Base-by-base conservation (phyloP, 2,329 filamentous ascomycete genomes). In the Penicillium sp. region DNA sequence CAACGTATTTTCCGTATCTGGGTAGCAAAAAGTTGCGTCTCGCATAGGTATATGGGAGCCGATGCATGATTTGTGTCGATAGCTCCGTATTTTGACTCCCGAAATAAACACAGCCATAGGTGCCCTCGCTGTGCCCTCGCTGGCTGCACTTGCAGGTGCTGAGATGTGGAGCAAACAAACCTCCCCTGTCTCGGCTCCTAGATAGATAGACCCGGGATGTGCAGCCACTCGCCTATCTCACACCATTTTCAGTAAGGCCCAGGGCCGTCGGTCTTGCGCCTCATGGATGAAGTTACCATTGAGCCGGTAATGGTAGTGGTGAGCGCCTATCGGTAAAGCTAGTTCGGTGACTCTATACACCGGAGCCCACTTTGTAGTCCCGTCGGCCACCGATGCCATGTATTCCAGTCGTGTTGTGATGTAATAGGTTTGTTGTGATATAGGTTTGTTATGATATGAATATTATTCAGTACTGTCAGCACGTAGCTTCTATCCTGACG, bases 61-160 rank as follows among this genome's bases (percentile, higher is more conserved):
- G 35, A 37, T 16, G 11, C 35, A 9, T 16, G 16, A 37, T 14
- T 37, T 10, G 35, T 16, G 16, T 37, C 35, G 35, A 13, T 37
- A 37, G 35, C 5, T 37, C 27, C 27, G 27, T 31, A 31, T 31
- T 31, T 6, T 31, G 2, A 31, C 27, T 31, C 9, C 9, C 27
- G 10, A 31, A 31, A 31, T 31, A 31, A 31, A 10, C 27, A 11
- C 47, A 13, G n/a, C n/a, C 47, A 37, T 50, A n/a, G n/a, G n/a
- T n/a, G 33, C 33, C 19, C 47, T 50, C n/a, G 47, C 33, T 50
- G 16, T n/a, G 33, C 33, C 19, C 47, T 50, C n/a, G 47, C 33
- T 50, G 16, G 47, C 33, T 50, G 47, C 18, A 39, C 27, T 50
- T 50, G 27, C 47, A 37, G 47, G 47, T 50, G 33, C 33, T 50